Evolutionary conservation across 2,329 filamentous ascomycete genomes (phyloP), one percentile per base, ranked within the genome.

Genomic region (Colletotrichum trifolii): DNA sequence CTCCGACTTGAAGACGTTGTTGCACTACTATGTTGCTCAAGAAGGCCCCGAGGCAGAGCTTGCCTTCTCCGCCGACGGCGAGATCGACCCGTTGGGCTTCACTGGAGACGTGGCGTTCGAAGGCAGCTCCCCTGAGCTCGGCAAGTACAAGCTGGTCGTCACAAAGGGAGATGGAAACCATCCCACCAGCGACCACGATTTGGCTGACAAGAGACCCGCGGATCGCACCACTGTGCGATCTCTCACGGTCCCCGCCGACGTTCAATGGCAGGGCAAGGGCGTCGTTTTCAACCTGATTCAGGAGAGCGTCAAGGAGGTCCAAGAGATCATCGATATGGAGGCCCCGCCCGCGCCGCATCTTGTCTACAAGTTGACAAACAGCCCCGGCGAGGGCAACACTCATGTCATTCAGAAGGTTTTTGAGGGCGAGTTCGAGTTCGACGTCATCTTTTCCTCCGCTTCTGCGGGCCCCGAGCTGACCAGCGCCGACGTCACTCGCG

Each of bases 341-440:
- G 86, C 90, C 66, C 86, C 92, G 50, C 91, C 94, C 8, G 94
- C 94, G 9, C 91, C 95, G 2, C 93, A 91, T 81, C 92, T 96
- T 75, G 85, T 94, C 1, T 97, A 96, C 76, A 92, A 92, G 7
- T 83, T 98, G 58, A 78, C 83, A 48, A 91, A 97, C 75, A 77
- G 80, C 38, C 89, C 91, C 3, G 88, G 86, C 6, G 72, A 78
- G 11, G 95, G 94, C 36, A 98, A 98, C 73, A 80, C 93, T 12
- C 95, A 99, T 69, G 80, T 97, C 45, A 84, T 98, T 13, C 93
- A 99, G 78, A 97, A 97, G 79, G 88, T 94, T 2, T 98, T 97
- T 71, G 87, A 94, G 71, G 95, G 96, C 2, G 77, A 89, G 2
- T 99, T 98, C 73, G 93, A 94, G 81, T 98, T 98, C 71, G 96